Evolutionary conservation across 805 yeast species (phyloP), one percentile per base, ranked within the genome.

Genomic region (Spathaspora boniae): DNA sequence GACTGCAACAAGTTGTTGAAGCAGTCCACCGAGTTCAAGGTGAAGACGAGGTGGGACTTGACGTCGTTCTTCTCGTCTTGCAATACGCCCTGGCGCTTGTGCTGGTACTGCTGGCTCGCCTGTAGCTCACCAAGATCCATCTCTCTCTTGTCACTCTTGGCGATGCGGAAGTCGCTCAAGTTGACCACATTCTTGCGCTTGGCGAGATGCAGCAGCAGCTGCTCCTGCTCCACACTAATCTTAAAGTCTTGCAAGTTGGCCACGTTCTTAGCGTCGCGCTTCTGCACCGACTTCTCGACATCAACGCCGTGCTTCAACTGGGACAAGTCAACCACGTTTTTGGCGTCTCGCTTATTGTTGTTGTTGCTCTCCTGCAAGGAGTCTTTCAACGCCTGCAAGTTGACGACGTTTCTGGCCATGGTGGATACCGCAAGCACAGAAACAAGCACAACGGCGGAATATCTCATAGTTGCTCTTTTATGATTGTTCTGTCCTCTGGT

Each of bases 1-100:
- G 65, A 54, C 37, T 65, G 63, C 19, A 66, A 53, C 19, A 62
- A 42, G 31, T 47, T 50, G 6, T 37, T 35, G 16, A 41, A 38
- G 8, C 43, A 34, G 31, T 54, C 48, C 11, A 36, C 35, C 5
- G 40, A 38, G 19, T 39, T 37, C n/a, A 47, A 36, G 17, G 22
- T 36, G 15, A 38, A 34, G 8, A 27, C 19, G 16, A 30, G 16
- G n/a, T n/a, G 28, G 21, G 5, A 33, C 36, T 8, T 24, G 29
- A 5, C 23, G 28, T 1, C 30, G 31, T 9, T 36, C 36, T 46
- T 40, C 29, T 41, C 41, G 18, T 9, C 29, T 23, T 32, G 21
- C 7, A 17, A 17, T 30, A 23, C 31, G 33, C 8, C 32, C 32
- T 29, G 36, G 5, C 14, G 18, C 18, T 29, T 41, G 24, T 15